These are phyloP conservation scores for Thyridium curvatum DNA, from an alignment of 2,329 filamentous ascomycete genomes.

Conservation along the genomic window DNA sequence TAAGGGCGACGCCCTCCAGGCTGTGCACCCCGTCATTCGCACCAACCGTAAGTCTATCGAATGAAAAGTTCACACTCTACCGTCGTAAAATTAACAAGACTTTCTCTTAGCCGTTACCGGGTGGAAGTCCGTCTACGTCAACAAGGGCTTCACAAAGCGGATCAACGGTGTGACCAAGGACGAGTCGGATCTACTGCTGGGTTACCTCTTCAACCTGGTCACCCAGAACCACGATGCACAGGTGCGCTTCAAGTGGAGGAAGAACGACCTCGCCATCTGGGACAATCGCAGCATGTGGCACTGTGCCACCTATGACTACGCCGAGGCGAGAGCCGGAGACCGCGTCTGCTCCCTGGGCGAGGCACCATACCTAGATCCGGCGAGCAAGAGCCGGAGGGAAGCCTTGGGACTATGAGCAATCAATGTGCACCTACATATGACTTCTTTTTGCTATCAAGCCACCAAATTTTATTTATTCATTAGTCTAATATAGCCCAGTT, in stretches of 20 bases:
- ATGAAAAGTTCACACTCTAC: no score
- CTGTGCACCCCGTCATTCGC: slow-evolving; percentile 47
- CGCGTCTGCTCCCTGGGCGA: slow-evolving; percentile 35
- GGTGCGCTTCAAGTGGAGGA: slow-evolving; percentile 46
- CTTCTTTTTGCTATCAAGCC: no score
- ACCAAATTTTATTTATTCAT: no score
- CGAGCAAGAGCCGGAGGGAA: slow-evolving; percentile 30
- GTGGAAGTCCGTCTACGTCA: slow-evolving; percentile 48
- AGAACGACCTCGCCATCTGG: slow-evolving; percentile 57
- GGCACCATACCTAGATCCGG: slow-evolving; percentile 32
- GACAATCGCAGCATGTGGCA: slow-evolving; percentile 51
- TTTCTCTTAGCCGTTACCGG: slow-evolving; percentile 39
- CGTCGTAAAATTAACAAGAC: no score
- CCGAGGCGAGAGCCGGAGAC: slow-evolving; percentile 32
- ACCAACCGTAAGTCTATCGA: slow-evolving; percentile 49
- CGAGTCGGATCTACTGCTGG: slow-evolving; percentile 45
- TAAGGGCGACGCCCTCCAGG: slow-evolving; percentile 41
- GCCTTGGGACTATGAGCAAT: slow-evolving; percentile 7
- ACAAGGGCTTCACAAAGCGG: slow-evolving; percentile 43
- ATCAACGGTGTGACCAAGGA: slow-evolving; percentile 49
- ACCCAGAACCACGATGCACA: slow-evolving; percentile 52
- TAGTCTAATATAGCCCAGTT: no score
- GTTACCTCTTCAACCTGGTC: slow-evolving; percentile 40
- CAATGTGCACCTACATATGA: no score
- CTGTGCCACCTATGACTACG: slow-evolving; percentile 57